phyloP scores from a whole-genome alignment of 306 rosid species.

The Sophora flavescens region DNA sequence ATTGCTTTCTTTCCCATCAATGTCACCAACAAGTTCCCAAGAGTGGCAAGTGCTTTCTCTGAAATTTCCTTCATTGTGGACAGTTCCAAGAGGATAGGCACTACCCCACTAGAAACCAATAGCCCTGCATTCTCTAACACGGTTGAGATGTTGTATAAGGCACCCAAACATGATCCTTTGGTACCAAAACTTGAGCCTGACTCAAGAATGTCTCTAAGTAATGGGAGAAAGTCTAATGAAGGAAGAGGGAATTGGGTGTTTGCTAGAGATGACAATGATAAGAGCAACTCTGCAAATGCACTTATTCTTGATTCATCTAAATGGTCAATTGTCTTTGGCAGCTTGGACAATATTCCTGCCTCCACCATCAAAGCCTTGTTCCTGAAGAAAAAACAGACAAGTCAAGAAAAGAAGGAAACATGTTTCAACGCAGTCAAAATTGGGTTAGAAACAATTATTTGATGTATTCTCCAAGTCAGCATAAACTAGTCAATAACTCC shows the following conservation, averaged over 20 bases:
- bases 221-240: slow-evolving; percentile 64
- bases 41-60: slow-evolving; percentile 79
- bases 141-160: slow-evolving; percentile 75
- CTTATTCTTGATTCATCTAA: slow-evolving; percentile 66
- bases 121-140: slow-evolving; percentile 69
- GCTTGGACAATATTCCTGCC: slow-evolving; percentile 77
- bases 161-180: slow-evolving; percentile 65
- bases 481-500: slow-evolving; percentile 28
- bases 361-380: slow-evolving; percentile 86
- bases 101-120: slow-evolving; percentile 71
- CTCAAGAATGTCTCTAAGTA: slow-evolving; percentile 55
- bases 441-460: slow-evolving; percentile 50
- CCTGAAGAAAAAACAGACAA: slow-evolving; percentile 57
- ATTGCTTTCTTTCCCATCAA: slow-evolving; percentile 82
- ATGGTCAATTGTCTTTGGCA: slow-evolving; percentile 64
- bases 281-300: slow-evolving; percentile 66
- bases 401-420: slow-evolving; percentile 45
- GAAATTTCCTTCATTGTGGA: slow-evolving; percentile 57
- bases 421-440: slow-evolving; percentile 48
- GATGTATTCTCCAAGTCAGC: slow-evolving; percentile 44
- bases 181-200: slow-evolving; percentile 58
- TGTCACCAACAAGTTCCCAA: slow-evolving; percentile 86
- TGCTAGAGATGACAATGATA: slow-evolving; percentile 76
- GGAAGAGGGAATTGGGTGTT: slow-evolving; percentile 64
- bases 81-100: slow-evolving; percentile 60